Evolutionary conservation across 1,284 basidiomycete genomes (phyloP).

Genomic region (Anthracocystis panici-leucophaei): DNA sequence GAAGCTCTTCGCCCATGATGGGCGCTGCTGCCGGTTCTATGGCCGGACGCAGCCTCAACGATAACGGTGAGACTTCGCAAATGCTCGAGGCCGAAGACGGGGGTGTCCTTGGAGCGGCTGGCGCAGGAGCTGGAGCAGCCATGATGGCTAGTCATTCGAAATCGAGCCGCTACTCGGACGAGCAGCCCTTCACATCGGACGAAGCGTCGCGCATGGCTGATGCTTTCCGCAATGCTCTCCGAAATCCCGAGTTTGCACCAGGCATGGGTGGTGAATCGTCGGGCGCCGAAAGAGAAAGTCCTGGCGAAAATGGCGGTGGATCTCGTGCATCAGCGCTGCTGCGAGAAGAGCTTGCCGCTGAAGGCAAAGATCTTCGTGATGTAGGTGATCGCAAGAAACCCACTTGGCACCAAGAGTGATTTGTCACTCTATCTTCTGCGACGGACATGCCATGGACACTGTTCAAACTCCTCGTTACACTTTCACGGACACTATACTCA

Average conservation of each 20-base stretch:
- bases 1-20: slow-evolving; percentile 57
- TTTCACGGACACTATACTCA: neutral
- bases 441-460: slow-evolving; percentile 8
- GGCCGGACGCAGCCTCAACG: slow-evolving; percentile 27
- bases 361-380: slow-evolving; percentile 50
- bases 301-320: slow-evolving; percentile 24
- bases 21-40: slow-evolving; percentile 39
- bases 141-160: slow-evolving; percentile 30
- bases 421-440: neutral
- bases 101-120: slow-evolving; percentile 13
- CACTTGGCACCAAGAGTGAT: slow-evolving; percentile 49
- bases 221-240: slow-evolving; percentile 57
- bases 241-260: slow-evolving; percentile 50
- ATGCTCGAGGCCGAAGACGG: slow-evolving; percentile 43
- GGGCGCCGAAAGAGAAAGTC: slow-evolving; percentile 39
- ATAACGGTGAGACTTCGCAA: slow-evolving; percentile 39
- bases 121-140: slow-evolving; percentile 20
- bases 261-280: slow-evolving; percentile 31
- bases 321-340: slow-evolving; percentile 36
- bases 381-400: slow-evolving; percentile 58
- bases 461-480: neutral
- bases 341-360: slow-evolving; percentile 52
- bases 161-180: slow-evolving; percentile 38
- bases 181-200: slow-evolving; percentile 56
- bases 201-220: slow-evolving; percentile 61